Conservation (phyloP, 1,284 basidiomycete species). For the Trichosporon ovoides region DNA sequence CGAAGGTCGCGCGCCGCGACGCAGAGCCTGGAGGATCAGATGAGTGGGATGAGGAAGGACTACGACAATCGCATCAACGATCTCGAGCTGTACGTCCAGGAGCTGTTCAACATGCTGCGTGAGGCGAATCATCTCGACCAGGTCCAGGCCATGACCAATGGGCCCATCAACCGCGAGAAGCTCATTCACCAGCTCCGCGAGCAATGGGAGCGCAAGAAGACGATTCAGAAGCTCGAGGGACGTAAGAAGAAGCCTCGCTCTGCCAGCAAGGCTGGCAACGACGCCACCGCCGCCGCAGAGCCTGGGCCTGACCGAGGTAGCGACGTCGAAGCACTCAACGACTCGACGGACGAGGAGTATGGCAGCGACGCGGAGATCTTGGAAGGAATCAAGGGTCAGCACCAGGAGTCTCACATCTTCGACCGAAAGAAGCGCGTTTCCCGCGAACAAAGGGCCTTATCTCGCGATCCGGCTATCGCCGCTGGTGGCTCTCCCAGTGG, state of each 20-base stretch:
- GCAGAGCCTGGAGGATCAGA: slow-evolving; percentile 66
- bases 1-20: slow-evolving; percentile 73
- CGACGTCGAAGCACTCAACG: slow-evolving; percentile 45
- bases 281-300: slow-evolving; percentile 25
- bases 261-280: slow-evolving; percentile 39
- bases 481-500: not conserved
- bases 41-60: slow-evolving; percentile 70
- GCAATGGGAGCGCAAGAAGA: slow-evolving; percentile 76
- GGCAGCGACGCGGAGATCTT: slow-evolving; percentile 25
- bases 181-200: slow-evolving; percentile 68
- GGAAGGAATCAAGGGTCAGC: slow-evolving; percentile 37
- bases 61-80: slow-evolving; percentile 85
- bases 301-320: slow-evolving; percentile 28
- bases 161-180: slow-evolving; percentile 67
- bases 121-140: slow-evolving; percentile 72
- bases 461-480: not conserved
- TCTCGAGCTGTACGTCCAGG: slow-evolving; percentile 86
- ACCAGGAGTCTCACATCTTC: slow-evolving; percentile 5
- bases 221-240: slow-evolving; percentile 79
- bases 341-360: slow-evolving; percentile 37
- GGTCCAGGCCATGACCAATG: slow-evolving; percentile 55
- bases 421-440: not conserved
- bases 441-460: not conserved
- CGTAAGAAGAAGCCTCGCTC: slow-evolving; percentile 32
- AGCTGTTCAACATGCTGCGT: slow-evolving; percentile 86